These are phyloP conservation scores for Triticum dicoccoides DNA, from an alignment of 176 grass and related monocot genomes.

Conservation along the genomic window DNA sequence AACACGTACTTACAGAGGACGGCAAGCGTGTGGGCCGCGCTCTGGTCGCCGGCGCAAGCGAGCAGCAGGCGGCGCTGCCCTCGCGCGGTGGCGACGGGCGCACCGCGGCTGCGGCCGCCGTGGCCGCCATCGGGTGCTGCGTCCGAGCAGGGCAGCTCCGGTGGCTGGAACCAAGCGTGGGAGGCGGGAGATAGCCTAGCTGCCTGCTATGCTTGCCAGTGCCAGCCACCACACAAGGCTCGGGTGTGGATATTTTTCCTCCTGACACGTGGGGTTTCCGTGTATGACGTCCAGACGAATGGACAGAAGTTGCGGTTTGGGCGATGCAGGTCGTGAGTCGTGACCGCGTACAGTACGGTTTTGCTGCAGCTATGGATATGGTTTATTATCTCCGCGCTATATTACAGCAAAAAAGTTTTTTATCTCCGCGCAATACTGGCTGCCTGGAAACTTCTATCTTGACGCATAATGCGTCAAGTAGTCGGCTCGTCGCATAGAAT, in stretches of 20 bases:
- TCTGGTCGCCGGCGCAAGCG: background rate
- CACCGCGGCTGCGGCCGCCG: background rate
- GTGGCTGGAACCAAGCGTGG: background rate
- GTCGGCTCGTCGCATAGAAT: no score
- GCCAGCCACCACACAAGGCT: background rate
- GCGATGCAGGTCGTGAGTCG: background rate
- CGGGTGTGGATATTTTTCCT: conserved; percentile 28
- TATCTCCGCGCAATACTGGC: background rate
- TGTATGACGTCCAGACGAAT: background rate
- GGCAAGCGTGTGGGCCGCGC: background rate
- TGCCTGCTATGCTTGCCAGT: no score
- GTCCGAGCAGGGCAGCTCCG: background rate
- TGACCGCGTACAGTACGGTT: background rate
- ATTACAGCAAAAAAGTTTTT: no score
- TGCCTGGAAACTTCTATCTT: no score
- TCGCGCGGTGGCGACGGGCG: background rate
- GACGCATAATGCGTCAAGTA: no score
- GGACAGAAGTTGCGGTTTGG: background rate
- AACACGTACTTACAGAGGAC: background rate
- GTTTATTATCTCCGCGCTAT: background rate
- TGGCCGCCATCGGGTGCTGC: conserved; percentile 29
- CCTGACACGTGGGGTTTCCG: background rate
- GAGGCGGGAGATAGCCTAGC: conserved; percentile 22
- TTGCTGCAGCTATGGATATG: background rate
- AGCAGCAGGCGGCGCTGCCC: background rate